Conservation (phyloP, 441 rosid genomes). For the Arabidopsis lyrata region DNA sequence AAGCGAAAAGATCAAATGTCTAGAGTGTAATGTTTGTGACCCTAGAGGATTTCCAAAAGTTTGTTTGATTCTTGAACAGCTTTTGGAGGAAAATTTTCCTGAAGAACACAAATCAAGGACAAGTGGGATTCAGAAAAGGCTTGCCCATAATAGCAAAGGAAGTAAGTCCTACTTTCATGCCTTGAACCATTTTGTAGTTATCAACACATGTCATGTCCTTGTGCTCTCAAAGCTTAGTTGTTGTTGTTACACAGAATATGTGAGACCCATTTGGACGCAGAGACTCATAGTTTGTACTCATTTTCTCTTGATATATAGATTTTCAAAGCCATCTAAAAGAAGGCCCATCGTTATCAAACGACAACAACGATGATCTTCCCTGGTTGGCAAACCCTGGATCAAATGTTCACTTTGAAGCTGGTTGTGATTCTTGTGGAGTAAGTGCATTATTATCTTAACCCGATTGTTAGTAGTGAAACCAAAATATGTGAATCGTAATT, state of each 20-base stretch:
- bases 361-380: conserved; percentile 16
- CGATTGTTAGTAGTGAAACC: neutral
- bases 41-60: conserved; percentile 68
- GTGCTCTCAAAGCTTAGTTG: conserved; percentile 24
- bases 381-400: conserved; percentile 41
- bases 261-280: conserved; percentile 1
- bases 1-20: conserved; percentile 60
- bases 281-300: conserved; percentile 13
- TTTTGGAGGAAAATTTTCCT: conserved; percentile 62
- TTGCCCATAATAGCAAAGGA: conserved; percentile 35
- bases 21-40: conserved; percentile 64
- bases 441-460: conserved; percentile 22
- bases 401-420: conserved; percentile 49
- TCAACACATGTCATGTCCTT: neutral
- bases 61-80: conserved; percentile 71
- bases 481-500: neutral
- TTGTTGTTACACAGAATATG: conserved; percentile 20
- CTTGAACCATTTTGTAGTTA: neutral
- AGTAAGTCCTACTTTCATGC: conserved; percentile 41
- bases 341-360: conserved; percentile 21
- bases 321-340: conserved; percentile 18
- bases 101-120: conserved; percentile 64
- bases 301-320: conserved; percentile 23
- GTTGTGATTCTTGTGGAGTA: conserved; percentile 86
- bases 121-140: conserved; percentile 47